A percentile compares a stretch with the other conserved stretches of the same genome.
Evolutionary conservation across 441 rosid genomes (phyloP).

Genomic region (Croton setiger): DNA sequence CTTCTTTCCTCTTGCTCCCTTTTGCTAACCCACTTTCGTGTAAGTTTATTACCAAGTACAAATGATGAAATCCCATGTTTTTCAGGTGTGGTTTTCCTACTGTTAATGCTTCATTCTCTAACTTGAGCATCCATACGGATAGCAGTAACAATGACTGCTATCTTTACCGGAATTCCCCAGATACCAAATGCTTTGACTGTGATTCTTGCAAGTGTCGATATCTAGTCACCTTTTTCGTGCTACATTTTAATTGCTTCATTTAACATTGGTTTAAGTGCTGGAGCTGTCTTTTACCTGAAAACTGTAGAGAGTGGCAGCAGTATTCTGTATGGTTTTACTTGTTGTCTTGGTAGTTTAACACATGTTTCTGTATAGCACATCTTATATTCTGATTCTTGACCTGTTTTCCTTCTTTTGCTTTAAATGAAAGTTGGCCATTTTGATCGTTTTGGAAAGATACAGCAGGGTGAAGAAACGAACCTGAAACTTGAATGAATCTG

Average conservation of each 20-base stretch:
- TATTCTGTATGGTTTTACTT: conserved; percentile 64
- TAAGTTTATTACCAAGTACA: background rate
- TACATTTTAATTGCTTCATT: background rate
- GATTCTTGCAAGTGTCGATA: conserved; percentile 77
- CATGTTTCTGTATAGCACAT: background rate
- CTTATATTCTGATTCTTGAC: too few relatives aligned
- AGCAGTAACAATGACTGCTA: conserved; percentile 79
- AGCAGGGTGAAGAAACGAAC: too few relatives aligned
- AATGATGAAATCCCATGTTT: background rate
- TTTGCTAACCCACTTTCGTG: background rate
- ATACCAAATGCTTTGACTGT: conserved; percentile 79
- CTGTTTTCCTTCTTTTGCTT: too few relatives aligned
- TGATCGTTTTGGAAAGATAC: too few relatives aligned
- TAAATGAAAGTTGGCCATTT: too few relatives aligned
- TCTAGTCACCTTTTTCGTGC: background rate
- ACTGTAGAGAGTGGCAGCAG: conserved; percentile 86
- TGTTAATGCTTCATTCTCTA: conserved; percentile 67
- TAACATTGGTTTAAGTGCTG: conserved; percentile 52
- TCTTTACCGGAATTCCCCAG: conserved; percentile 60
- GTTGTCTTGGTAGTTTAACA: conserved; percentile 59
- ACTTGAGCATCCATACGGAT: conserved; percentile 79
- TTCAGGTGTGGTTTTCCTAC: conserved; percentile 79
- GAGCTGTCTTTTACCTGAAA: conserved; percentile 93
- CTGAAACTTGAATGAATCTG: too few relatives aligned
- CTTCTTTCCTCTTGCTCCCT: background rate